Evolutionary conservation across 805 yeast species (phyloP), one percentile per base, ranked within the genome.

Genomic region (Hanseniaspora guilliermondii): DNA sequence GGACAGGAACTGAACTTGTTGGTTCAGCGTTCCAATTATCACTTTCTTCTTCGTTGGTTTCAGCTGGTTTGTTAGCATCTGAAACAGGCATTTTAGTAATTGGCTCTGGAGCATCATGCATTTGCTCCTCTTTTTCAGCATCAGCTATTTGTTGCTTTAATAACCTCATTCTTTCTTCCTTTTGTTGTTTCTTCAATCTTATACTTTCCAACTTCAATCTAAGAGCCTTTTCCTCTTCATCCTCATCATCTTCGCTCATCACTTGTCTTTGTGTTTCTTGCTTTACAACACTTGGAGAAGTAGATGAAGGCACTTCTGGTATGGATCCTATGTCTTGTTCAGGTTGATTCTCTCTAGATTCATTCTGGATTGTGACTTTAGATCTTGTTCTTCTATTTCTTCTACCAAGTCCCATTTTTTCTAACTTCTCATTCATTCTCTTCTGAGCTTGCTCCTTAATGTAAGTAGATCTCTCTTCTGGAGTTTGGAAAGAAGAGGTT

Each of bases 351-450:
- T 33, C 52, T 33, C 22, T 32, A 12, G 68, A 60, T 12, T 66
- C 50, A 6, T 57, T 44, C 17, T 62, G 49, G 11, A 56, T 17
- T 27, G 44, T 25, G 6, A 22, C 19, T 24, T 21, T 49, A n/a
- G 60, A 11, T 39, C 50, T 53, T n/a, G 33, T 33, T 53, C 55
- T 53, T 53, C 55, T 53, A 11, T 27, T 30, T 49, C 70, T 68
- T 63, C 79, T 71, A 22, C 74, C 69, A 56, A 87, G 76, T 2
- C 95, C 95, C 56, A 87, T 73, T 58, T 82, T 84, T 2, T 94
- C 95, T 62, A 87, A 73, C 61, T 87, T 75, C 61, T 85, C 95
- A 57, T 80, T 82, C 96, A 88, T 87, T 67, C 85, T 77, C 62
- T 82, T 80, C 60, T 78, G 78, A 2, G 87, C 87, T 62, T 85